Evolutionary conservation across 1,284 basidiomycete species (phyloP).

Genomic region (Austroboletus rostrupii): DNA sequence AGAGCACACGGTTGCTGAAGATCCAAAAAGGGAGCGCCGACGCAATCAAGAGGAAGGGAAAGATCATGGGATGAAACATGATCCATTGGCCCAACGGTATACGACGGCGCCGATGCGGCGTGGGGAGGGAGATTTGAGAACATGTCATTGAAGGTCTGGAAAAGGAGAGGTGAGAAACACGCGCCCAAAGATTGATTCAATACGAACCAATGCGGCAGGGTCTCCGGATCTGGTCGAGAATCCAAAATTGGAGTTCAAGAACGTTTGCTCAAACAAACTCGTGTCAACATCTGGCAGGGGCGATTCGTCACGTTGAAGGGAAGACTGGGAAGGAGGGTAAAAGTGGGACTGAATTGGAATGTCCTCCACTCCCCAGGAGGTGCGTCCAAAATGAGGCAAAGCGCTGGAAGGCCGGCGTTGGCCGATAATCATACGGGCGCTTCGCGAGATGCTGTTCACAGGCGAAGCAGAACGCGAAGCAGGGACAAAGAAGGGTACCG

Average conservation of each 20-base stretch:
- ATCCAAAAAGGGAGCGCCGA: too few species aligned
- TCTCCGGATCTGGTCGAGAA: constrained; percentile 23
- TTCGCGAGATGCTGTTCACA: constrained; percentile 40
- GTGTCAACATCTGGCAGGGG: too few species aligned
- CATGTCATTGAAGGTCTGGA: constrained; percentile 22
- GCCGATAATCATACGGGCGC: constrained; percentile 35
- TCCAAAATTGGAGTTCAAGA: constrained; percentile 24
- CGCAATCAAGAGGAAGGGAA: too few species aligned
- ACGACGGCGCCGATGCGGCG: constrained; percentile 12
- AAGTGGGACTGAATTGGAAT: too few species aligned
- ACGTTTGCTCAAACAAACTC: not conserved
- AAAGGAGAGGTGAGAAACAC: not conserved
- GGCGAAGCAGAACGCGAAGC: constrained; percentile 40
- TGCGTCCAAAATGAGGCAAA: constrained; percentile 22
- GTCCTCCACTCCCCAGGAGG: constrained; percentile 26
- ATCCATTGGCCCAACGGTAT: constrained; percentile 31
- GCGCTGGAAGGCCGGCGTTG: constrained; percentile 33
- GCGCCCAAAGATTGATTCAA: constrained; percentile 4
- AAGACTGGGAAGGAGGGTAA: constrained; percentile 7
- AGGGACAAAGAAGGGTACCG: constrained; percentile 34
- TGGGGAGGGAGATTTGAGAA: constrained; percentile 21
- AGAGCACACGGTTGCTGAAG: too few species aligned
- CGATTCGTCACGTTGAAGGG: too few species aligned
- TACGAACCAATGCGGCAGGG: constrained; percentile 16
- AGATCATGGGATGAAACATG: constrained; percentile 18